Base-by-base conservation (phyloP, 164 flowering plant species). In the Aristolochia californica region DNA sequence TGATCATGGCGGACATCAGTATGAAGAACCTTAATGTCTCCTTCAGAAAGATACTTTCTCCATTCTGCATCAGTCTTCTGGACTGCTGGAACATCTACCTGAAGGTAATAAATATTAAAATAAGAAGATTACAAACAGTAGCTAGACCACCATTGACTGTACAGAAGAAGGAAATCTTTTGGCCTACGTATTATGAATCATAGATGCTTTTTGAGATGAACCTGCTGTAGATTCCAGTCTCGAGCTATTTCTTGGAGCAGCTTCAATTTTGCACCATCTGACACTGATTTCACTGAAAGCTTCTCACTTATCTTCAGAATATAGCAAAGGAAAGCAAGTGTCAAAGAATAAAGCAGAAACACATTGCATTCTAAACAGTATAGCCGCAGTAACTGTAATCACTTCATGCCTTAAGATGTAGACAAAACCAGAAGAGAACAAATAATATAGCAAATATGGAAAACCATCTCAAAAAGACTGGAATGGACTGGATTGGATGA, bases 191-290 rank as follows among this genome's bases (percentile, higher is more conserved):
- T 18, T 22, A 50, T 23, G 7, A 54, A 17, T 0, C 66, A 40
- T 76, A 80, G 64, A 55, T 61, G 53, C 72, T 78, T 77, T 60
- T 2, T 78, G 70, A 53, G 70, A 44, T 77, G 66, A 26, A 64
- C 67, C n/a, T 73, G 48, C 47, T 63, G 53, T 20, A 71, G 64
- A 70, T 72, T 43, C 66, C 65, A 66, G 10, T 74, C 78, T 44
- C 64, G 70, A 10, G 74, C 77, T 59, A 87, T 80, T 60, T 87
- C 87, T 55, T 78, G 75, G 56, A 87, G 44, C 73, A 85, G 62
- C 62, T 66, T 75, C 44, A 60, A 54, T 74, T 85, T 90, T 18
- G 55, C 72, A 49, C 83, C 80, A 30, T 82, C 79, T 0, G 88
- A 27, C 12, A 85, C 70, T 4, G 69, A 62, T 22, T 64, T 73